These are phyloP conservation scores for Plenodomus lindquistii DNA, from an alignment of 2,329 filamentous ascomycete genomes.

Conservation along the genomic window DNA sequence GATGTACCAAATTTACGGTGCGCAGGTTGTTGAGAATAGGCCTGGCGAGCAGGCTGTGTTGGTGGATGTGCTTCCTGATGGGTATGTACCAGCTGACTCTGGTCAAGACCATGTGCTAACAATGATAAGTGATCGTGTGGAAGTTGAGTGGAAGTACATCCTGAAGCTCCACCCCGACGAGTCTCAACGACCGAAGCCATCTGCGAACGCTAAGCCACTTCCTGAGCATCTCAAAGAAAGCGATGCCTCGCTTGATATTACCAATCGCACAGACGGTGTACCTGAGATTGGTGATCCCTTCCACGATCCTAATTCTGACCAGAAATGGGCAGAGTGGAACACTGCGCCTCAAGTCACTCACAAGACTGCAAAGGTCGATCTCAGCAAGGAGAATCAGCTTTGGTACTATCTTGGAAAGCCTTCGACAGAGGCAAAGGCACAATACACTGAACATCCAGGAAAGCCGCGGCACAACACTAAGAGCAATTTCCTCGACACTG, in stretches of 20 bases:
- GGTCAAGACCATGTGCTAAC: constrained; percentile 14
- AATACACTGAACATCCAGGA: constrained; percentile 80
- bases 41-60: constrained; percentile 74
- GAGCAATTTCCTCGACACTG: constrained; percentile 73
- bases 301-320: constrained; percentile 49
- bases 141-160: constrained; percentile 85
- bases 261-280: constrained; percentile 55
- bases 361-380: constrained; percentile 69
- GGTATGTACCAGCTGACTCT: constrained; percentile 58
- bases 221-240: constrained; percentile 58
- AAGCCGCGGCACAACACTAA: constrained; percentile 66
- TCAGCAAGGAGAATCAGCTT: constrained; percentile 72
- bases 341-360: constrained; percentile 48
- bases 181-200: constrained; percentile 74
- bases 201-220: constrained; percentile 71
- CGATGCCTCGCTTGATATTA: constrained; percentile 48
- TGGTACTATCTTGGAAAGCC: constrained; percentile 87
- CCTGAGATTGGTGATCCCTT: constrained; percentile 54
- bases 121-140: constrained; percentile 65
- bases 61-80: constrained; percentile 81
- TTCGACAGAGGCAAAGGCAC: constrained; percentile 87
- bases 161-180: constrained; percentile 72
- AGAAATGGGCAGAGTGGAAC: constrained; percentile 71
- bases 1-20: constrained; percentile 90
- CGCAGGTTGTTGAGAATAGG: constrained; percentile 82